Percentiles rank a stretch among this genome's conserved stretches.
These are phyloP conservation scores for Alternaria postmessia DNA, from an alignment of 2,329 filamentous ascomycete species.

Conservation along the genomic window DNA sequence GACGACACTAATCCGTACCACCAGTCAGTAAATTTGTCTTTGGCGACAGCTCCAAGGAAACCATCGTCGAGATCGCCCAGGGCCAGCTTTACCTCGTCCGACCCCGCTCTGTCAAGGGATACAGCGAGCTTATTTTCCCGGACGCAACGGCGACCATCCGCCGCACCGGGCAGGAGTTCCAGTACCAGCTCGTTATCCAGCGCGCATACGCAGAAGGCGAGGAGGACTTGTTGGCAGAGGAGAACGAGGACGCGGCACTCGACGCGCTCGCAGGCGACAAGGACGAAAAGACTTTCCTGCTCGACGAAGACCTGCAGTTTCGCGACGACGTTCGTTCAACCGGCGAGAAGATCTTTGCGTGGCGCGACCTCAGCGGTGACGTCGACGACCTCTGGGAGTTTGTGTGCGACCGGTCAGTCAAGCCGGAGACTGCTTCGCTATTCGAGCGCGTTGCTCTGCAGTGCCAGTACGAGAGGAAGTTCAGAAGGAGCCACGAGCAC, in stretches of 20 bases:
- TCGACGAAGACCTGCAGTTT: conserved; percentile 92
- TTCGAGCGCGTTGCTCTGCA: conserved; percentile 86
- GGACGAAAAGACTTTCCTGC: conserved; percentile 95
- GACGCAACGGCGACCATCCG: conserved; percentile 93
- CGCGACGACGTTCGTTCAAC: conserved; percentile 81
- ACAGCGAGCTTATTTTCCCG: conserved; percentile 93
- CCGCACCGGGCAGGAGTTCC: conserved; percentile 90
- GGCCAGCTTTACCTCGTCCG: conserved; percentile 97
- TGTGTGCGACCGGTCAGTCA: conserved; percentile 81
- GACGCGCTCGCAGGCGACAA: conserved; percentile 80
- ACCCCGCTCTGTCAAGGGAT: conserved; percentile 93
- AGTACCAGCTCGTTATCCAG: conserved; percentile 97
- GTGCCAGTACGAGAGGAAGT: conserved; percentile 98
- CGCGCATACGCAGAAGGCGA: conserved; percentile 98
- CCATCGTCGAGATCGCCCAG: conserved; percentile 91
- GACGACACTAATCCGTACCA: conserved; percentile 31
- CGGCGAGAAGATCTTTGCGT: conserved; percentile 87
- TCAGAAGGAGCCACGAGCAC: conserved; percentile 78
- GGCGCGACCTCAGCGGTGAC: conserved; percentile 94
- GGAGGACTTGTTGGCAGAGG: conserved; percentile 87
- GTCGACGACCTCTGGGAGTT: conserved; percentile 97
- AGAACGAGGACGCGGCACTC: conserved; percentile 81
- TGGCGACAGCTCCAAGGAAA: conserved; percentile 86
- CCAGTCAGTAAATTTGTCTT: conserved; percentile 93
- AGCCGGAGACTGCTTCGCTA: conserved; percentile 74